Evolutionary conservation across 768 basidiomycete genomes (phyloP).

Genomic region (Pleurotus sapidus): DNA sequence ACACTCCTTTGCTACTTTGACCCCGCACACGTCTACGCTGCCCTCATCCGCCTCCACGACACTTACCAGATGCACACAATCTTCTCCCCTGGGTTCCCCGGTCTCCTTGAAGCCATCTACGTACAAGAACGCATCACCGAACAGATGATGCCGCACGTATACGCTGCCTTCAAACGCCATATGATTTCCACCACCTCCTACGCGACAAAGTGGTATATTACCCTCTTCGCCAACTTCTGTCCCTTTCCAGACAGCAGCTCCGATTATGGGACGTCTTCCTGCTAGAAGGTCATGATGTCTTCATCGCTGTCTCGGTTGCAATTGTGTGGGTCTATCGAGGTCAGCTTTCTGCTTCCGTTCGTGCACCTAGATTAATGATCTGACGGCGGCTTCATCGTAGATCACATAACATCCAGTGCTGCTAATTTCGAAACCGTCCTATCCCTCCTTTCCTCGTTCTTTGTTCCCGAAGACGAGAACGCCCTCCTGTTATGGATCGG

Average conservation of each 20-base stretch:
- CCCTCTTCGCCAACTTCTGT: conserved; percentile 94
- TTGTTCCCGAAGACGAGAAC: conserved; percentile 90
- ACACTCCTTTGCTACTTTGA: conserved; percentile 93
- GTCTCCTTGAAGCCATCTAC: conserved; percentile 93
- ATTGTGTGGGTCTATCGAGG: conserved; percentile 92
- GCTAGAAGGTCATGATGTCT: conserved; percentile 86
- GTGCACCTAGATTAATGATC: not conserved
- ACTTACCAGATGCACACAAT: conserved; percentile 83
- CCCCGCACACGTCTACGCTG: conserved; percentile 83
- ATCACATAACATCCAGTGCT: conserved; percentile 74
- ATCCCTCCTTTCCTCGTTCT: conserved; percentile 90
- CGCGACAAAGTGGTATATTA: conserved; percentile 99
- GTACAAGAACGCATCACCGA: conserved; percentile 90
- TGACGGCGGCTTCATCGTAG: conserved; percentile 33
- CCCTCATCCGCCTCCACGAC: conserved; percentile 87
- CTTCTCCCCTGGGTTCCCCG: conserved; percentile 94
- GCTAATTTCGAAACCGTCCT: conserved; percentile 93
- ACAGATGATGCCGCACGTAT: conserved; percentile 87
- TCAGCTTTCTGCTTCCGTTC: conserved; percentile 29
- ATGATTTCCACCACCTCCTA: conserved; percentile 93
- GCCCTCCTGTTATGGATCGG: conserved; percentile 80
- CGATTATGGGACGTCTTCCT: conserved; percentile 94
- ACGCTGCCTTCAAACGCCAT: conserved; percentile 79
- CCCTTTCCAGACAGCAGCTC: conserved; percentile 91
- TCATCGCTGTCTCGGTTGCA: conserved; percentile 80